Evolutionary conservation across 805 yeast species (phyloP).

Genomic region (Lipomyces lipofer): DNA sequence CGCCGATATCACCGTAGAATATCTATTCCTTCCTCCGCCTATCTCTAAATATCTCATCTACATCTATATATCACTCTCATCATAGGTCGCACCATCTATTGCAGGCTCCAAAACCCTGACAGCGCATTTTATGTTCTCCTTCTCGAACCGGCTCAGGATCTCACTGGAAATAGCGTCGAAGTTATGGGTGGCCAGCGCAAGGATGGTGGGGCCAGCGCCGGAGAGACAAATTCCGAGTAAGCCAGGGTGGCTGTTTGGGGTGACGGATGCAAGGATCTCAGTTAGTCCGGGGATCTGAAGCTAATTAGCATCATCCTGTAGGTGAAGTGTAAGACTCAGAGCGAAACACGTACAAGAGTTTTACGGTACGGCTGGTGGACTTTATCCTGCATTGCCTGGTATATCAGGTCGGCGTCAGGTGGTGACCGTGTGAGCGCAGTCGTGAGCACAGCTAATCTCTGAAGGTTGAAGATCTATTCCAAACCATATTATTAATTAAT

Average conservation of each 20-base stretch:
- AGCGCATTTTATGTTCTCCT: constrained; percentile 66
- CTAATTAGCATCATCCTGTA: background rate
- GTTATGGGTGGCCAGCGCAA: constrained; percentile 87
- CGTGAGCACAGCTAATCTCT: constrained; percentile 88
- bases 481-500: no score
- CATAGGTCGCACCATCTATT: constrained; percentile 86
- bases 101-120: constrained; percentile 89
- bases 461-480: constrained; percentile 75
- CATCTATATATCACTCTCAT: no score
- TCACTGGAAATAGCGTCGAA: constrained; percentile 79
- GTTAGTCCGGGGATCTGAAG: constrained; percentile 76
- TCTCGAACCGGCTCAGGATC: constrained; percentile 66
- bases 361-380: constrained; percentile 97
- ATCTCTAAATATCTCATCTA: background rate
- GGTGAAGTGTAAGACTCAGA: no score
- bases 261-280: constrained; percentile 73
- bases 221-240: constrained; percentile 90
- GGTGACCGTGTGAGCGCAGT: constrained; percentile 84
- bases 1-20: no score
- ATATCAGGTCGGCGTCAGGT: constrained; percentile 79
- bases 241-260: constrained; percentile 76
- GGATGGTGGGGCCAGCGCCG: constrained; percentile 97
- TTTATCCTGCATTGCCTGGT: constrained; percentile 94
- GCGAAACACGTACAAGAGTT: constrained; percentile 48
- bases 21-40: background rate